Evolutionary conservation across 768 basidiomycete species (phyloP).

Genomic region (Guyanaporus albipodus): DNA sequence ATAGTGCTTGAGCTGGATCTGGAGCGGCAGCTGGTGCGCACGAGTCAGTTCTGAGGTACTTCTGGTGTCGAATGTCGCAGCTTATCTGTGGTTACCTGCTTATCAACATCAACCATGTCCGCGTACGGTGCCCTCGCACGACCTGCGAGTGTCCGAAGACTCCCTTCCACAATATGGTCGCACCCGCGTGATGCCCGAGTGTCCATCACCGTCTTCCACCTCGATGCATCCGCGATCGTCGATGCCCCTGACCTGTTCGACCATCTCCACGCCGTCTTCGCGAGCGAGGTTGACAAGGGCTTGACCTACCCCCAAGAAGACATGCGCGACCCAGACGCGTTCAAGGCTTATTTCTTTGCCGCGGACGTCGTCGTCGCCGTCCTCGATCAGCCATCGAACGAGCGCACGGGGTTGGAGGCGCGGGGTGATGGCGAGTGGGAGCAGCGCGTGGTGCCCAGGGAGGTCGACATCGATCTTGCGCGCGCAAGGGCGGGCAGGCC

Average conservation of each 20-base stretch:
- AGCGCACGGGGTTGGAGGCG: too few species aligned
- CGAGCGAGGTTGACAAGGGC: conserved; percentile 71
- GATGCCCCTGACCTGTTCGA: conserved; percentile 47
- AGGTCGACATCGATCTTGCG: conserved; percentile 35
- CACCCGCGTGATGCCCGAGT: conserved; percentile 24
- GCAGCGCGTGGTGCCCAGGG: conserved; percentile 2
- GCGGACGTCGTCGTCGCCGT: conserved; percentile 75
- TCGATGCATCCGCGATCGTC: conserved; percentile 28
- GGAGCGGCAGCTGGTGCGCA: conserved; percentile 43
- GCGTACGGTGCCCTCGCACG: conserved; percentile 65
- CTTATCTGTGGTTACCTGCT: too few species aligned
- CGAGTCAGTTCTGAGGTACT: conserved; percentile 37
- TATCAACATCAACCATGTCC: conserved; percentile 34
- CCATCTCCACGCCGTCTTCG: conserved; percentile 60
- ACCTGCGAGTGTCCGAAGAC: conserved; percentile 29
- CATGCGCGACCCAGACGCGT: conserved; percentile 47
- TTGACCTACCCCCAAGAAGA: conserved; percentile 84
- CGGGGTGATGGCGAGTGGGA: background rate
- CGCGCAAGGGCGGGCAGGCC: conserved; percentile 43
- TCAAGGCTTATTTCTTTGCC: conserved; percentile 73
- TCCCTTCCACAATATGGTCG: conserved; percentile 49
- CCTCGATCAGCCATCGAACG: conserved; percentile 2
- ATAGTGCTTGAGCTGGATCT: conserved; percentile 54
- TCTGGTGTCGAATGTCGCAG: too few species aligned
- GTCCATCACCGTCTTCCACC: conserved; percentile 34